phyloP scores from a whole-genome alignment of 2,329 filamentous ascomycete genomes.

The Fusarium austroafricanum region DNA sequence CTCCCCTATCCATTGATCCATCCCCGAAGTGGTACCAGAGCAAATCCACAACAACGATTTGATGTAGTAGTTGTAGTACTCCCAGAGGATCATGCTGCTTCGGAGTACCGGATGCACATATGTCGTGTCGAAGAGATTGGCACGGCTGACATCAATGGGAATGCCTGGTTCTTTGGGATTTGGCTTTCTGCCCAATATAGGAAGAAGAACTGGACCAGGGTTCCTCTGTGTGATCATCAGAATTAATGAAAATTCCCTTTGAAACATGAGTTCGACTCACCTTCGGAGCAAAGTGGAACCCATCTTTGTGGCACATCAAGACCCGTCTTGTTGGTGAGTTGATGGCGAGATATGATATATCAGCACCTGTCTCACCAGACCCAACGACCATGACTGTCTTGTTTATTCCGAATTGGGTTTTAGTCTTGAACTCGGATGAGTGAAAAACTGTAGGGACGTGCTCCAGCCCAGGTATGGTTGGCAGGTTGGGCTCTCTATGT shows the following conservation, averaged over 20 bases:
- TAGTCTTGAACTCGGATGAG: not conserved
- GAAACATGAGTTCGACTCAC: not conserved
- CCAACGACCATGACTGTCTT: not conserved
- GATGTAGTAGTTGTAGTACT: constrained; percentile 1
- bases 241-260: not conserved
- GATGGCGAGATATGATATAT: not conserved
- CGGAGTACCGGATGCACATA: not conserved
- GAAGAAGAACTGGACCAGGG: not conserved
- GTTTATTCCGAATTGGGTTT: not conserved
- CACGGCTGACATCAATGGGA: constrained; percentile 4
- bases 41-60: not conserved
- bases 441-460: constrained; percentile 50
- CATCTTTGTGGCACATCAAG: constrained; percentile 5
- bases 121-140: not conserved
- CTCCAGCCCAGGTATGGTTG: not conserved
- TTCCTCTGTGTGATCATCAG: not conserved
- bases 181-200: not conserved
- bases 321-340: not conserved
- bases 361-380: not conserved
- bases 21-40: not conserved
- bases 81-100: not conserved
- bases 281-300: constrained; percentile 7
- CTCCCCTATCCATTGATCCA: not conserved
- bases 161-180: not conserved
- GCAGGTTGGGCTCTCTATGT: constrained; percentile 19